A percentile compares a stretch with the other conserved stretches of the same genome.
Evolutionary conservation across 495 filamentous ascomycete species (phyloP).

Genomic region (Neurospora sp.): DNA sequence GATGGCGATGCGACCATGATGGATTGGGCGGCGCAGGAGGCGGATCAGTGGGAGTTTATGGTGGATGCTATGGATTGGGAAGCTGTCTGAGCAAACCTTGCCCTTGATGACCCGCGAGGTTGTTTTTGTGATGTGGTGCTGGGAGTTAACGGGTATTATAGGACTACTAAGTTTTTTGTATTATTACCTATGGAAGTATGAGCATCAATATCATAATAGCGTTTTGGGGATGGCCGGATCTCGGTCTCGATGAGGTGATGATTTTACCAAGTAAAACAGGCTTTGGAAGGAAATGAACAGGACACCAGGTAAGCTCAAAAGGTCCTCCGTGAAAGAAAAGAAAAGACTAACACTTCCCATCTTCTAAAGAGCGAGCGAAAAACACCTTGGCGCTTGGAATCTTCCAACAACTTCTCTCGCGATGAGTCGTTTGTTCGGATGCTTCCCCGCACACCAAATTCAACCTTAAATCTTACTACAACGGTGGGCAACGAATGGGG

Average conservation of each 20-base stretch:
- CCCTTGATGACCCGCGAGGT: neutral
- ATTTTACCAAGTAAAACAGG: neutral
- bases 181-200: neutral
- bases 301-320: neutral
- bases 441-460: neutral
- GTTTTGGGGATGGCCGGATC: neutral
- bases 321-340: neutral
- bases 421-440: neutral
- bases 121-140: neutral
- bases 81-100: constrained; percentile 29
- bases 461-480: neutral
- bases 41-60: constrained; percentile 48
- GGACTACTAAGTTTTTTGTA: neutral
- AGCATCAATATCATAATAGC: neutral
- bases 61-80: constrained; percentile 61
- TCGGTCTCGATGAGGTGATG: neutral
- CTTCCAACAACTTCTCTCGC: neutral
- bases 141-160: neutral
- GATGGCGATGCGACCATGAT: constrained; percentile 21
- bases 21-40: constrained; percentile 13
- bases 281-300: neutral
- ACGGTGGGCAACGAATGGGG: neutral
- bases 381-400: neutral
- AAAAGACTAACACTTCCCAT: neutral
- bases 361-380: neutral